These are phyloP conservation scores for Aspergillus neoniger DNA, from an alignment of 2,329 filamentous ascomycete genomes.

Conservation along the genomic window DNA sequence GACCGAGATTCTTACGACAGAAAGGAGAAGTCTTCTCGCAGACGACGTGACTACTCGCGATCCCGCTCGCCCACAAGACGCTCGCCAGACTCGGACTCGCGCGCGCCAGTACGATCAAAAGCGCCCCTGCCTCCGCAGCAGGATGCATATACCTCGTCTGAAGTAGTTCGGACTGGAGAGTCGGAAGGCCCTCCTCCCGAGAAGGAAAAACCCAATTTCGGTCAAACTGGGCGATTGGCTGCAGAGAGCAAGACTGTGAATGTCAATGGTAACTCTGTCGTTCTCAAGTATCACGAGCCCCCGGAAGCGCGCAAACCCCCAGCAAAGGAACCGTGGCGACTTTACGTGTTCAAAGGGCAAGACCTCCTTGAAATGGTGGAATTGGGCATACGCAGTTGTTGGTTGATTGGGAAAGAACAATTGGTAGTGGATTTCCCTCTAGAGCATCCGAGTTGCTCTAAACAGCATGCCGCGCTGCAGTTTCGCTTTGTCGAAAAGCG, in stretches of 20 bases:
- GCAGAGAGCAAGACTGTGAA: constrained; percentile 83
- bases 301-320: constrained; percentile 87
- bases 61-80: constrained; percentile 31
- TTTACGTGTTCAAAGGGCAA: constrained; percentile 87
- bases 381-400: constrained; percentile 76
- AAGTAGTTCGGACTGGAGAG: constrained; percentile 25
- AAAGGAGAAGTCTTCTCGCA: constrained; percentile 25
- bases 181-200: constrained; percentile 31
- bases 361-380: constrained; percentile 81
- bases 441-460: constrained; percentile 89
- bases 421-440: constrained; percentile 79
- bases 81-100: constrained; percentile 31
- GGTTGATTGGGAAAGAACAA: constrained; percentile 81
- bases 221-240: constrained; percentile 76
- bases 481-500: constrained; percentile 82
- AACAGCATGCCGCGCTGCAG: constrained; percentile 93
- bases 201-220: constrained; percentile 85
- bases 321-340: constrained; percentile 74
- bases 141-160: constrained; percentile 46
- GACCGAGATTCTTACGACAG: constrained; percentile 23
- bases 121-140: constrained; percentile 50
- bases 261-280: constrained; percentile 62
- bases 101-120: constrained; percentile 34
- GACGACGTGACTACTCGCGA: constrained; percentile 27
- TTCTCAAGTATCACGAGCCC: constrained; percentile 95